Conservation (phyloP, 805 yeast genomes). For the Zygosaccharomyces gambellarensis region DNA sequence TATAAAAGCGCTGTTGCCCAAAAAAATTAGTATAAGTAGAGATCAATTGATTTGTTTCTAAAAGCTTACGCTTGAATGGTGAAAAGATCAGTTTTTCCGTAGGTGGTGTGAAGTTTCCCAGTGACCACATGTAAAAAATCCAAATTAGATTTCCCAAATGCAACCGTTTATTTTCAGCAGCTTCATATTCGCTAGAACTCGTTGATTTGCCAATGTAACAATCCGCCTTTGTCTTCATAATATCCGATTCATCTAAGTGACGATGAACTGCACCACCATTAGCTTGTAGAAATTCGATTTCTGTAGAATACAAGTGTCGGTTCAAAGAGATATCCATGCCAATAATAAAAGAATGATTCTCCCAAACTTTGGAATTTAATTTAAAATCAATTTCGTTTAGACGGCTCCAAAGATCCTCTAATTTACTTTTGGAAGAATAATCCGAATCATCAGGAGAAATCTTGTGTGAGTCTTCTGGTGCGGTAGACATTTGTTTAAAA, state of each 20-base stretch:
- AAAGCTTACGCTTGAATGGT: slow-evolving; percentile 51
- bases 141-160: slow-evolving; percentile 67
- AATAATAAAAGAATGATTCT: slow-evolving; percentile 46
- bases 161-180: slow-evolving; percentile 39
- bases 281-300: slow-evolving; percentile 42
- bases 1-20: slow-evolving; percentile 76
- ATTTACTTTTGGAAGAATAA: slow-evolving; percentile 11
- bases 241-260: slow-evolving; percentile 19
- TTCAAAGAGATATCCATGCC: slow-evolving; percentile 55
- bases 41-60: slow-evolving; percentile 48
- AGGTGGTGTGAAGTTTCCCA: slow-evolving; percentile 54
- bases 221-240: slow-evolving; percentile 32
- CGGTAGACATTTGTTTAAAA: slow-evolving; percentile 44
- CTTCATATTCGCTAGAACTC: slow-evolving; percentile 49
- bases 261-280: slow-evolving; percentile 51
- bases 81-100: slow-evolving; percentile 54
- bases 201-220: slow-evolving; percentile 62
- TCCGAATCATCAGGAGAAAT: slow-evolving; percentile 33
- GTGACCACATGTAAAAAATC: slow-evolving; percentile 64
- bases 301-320: slow-evolving; percentile 36
- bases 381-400: slow-evolving; percentile 11
- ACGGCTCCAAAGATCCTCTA: slow-evolving; percentile 14
- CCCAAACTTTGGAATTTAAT: slow-evolving; percentile 33
- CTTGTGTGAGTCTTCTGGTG: slow-evolving; percentile 52
- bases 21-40: slow-evolving; percentile 75